Conservation (phyloP, 2,329 filamentous ascomycete species). For the Aspergillus neotritici region DNA sequence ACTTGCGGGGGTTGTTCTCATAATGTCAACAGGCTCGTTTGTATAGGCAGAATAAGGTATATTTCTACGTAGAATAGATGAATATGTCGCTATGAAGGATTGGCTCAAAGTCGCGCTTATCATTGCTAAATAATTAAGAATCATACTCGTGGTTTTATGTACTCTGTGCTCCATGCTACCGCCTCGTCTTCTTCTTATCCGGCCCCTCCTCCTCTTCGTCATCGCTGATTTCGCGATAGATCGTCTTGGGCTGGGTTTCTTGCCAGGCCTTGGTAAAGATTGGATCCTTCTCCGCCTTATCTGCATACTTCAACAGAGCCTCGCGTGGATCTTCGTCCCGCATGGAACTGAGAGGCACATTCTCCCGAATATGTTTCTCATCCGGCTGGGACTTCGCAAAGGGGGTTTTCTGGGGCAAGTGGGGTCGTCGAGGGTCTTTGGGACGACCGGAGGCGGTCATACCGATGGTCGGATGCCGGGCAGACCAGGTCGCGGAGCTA, state of each 20-base stretch:
- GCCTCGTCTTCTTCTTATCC: constrained; percentile 55
- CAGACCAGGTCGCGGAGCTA: constrained; percentile 56
- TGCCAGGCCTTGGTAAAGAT: constrained; percentile 94
- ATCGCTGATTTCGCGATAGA: constrained; percentile 85
- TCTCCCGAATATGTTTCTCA: constrained; percentile 78
- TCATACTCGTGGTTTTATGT: too few species aligned
- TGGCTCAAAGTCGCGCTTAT: too few species aligned
- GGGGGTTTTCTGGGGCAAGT: constrained; percentile 76
- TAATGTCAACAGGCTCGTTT: too few species aligned
- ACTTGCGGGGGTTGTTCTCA: too few species aligned
- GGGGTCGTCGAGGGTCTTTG: constrained; percentile 75
- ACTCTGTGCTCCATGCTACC: constrained; percentile 11
- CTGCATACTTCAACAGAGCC: constrained; percentile 89
- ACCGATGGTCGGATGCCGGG: constrained; percentile 64
- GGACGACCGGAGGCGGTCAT: constrained; percentile 72
- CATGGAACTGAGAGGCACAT: constrained; percentile 86
- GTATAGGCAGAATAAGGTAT: too few species aligned
- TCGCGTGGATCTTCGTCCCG: constrained; percentile 93
- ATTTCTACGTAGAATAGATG: too few species aligned
- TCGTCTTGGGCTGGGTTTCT: constrained; percentile 82
- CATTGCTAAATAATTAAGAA: not conserved
- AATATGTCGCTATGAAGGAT: too few species aligned
- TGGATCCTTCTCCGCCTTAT: constrained; percentile 85
- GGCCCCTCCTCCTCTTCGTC: constrained; percentile 66
- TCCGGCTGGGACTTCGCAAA: constrained; percentile 89